Evolutionary conservation across 2,329 filamentous ascomycete species (phyloP).

Genomic region (Cladophialophora bantiana): DNA sequence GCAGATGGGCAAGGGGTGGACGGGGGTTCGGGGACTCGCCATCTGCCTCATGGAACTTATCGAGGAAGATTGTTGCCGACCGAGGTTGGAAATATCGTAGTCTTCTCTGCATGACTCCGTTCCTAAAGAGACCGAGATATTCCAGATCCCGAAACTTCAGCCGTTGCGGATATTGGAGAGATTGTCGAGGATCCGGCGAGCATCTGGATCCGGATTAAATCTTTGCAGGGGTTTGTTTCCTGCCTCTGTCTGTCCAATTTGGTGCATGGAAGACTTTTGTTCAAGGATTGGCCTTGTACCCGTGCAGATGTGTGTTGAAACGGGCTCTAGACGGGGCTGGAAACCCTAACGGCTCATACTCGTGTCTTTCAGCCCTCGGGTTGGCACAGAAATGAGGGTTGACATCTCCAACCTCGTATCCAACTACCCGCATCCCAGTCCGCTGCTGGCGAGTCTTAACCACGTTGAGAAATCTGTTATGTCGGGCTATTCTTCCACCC

Average conservation of each 20-base stretch:
- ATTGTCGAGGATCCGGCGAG: background rate
- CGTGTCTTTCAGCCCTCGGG: constrained; percentile 3
- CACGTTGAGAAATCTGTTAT: background rate
- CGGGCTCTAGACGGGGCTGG: background rate
- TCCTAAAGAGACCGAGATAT: background rate
- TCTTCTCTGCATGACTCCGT: background rate
- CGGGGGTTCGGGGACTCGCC: background rate
- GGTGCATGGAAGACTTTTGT: background rate
- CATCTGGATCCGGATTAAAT: constrained; percentile 1
- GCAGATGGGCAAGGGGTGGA: background rate
- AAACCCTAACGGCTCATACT: background rate
- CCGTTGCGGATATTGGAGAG: background rate
- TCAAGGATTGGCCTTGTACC: constrained; percentile 7
- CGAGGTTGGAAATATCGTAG: background rate
- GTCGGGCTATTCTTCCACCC: background rate
- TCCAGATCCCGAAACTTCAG: background rate
- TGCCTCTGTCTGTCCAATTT: background rate
- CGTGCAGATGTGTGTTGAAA: background rate
- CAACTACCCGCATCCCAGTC: background rate
- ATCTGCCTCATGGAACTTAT: background rate
- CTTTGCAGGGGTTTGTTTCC: background rate
- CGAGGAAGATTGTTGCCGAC: background rate
- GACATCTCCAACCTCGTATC: background rate
- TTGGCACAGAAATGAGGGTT: background rate
- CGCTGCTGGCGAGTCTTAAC: background rate